These are phyloP conservation scores for Lasiosphaeria hispida DNA, from an alignment of 495 filamentous ascomycete species.

Conservation along the genomic window DNA sequence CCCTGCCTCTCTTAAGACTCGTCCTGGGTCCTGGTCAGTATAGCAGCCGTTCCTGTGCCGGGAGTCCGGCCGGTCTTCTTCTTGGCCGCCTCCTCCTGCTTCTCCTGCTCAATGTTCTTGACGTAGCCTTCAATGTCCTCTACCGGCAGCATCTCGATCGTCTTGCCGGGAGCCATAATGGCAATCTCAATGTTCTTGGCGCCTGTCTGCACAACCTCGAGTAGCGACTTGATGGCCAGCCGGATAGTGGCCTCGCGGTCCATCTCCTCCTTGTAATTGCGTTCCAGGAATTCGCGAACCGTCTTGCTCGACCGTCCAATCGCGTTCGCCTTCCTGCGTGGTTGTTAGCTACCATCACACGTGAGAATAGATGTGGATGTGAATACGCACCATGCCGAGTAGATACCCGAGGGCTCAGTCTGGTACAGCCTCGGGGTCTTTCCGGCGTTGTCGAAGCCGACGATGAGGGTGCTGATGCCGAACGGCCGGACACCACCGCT, in stretches of 20 bases:
- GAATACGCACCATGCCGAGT: slow-evolving; percentile 82
- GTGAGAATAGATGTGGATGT: background rate
- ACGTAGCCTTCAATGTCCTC: slow-evolving; percentile 96
- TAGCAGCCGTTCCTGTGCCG: slow-evolving; percentile 74
- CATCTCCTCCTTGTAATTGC: slow-evolving; percentile 97
- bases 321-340: slow-evolving; percentile 91
- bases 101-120: slow-evolving; percentile 97
- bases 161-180: slow-evolving; percentile 93
- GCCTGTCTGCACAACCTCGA: slow-evolving; percentile 97
- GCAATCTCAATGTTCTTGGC: slow-evolving; percentile 99
- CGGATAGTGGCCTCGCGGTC: slow-evolving; percentile 95
- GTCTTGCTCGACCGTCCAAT: slow-evolving; percentile 98
- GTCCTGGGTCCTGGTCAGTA: slow-evolving; percentile 67
- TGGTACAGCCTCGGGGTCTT: slow-evolving; percentile 85
- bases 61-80: slow-evolving; percentile 85
- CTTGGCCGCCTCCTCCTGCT: slow-evolving; percentile 95
- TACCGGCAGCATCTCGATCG: slow-evolving; percentile 88
- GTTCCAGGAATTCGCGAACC: slow-evolving; percentile 94
- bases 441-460: slow-evolving; percentile 93
- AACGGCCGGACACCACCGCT: slow-evolving; percentile 96
- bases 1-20: slow-evolving; percentile 22
- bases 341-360: background rate
- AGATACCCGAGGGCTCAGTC: slow-evolving; percentile 97
- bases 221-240: slow-evolving; percentile 91
- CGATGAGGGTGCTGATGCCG: slow-evolving; percentile 94